phyloP scores from a whole-genome alignment of 1,284 basidiomycete species.

The Papiliotrema fonsecae region DNA sequence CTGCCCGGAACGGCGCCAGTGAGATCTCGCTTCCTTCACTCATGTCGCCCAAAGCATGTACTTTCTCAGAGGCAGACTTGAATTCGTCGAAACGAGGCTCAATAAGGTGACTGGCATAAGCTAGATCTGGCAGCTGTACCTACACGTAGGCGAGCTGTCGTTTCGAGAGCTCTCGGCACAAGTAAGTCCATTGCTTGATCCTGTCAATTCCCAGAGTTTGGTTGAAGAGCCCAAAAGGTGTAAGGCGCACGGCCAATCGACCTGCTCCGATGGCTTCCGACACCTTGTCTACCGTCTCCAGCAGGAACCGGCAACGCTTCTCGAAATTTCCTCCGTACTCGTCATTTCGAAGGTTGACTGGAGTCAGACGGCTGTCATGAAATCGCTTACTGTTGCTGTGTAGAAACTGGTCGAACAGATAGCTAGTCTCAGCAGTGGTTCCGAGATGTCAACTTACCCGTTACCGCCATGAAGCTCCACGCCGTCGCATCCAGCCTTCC shows the following conservation, averaged over 20 bases:
- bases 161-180: constrained; percentile 22
- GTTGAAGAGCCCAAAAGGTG: constrained; percentile 37
- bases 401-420: constrained; percentile 27
- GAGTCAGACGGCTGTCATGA: neutral
- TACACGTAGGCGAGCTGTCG: constrained; percentile 21
- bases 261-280: constrained; percentile 23
- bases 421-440: neutral
- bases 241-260: constrained; percentile 28
- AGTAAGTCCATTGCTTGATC: constrained; percentile 30
- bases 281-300: constrained; percentile 25
- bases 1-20: constrained; percentile 27
- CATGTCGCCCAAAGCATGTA: constrained; percentile 7
- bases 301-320: constrained; percentile 24
- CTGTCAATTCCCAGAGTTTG: constrained; percentile 24
- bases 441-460: constrained; percentile 10
- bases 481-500: constrained; percentile 36
- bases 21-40: constrained; percentile 10
- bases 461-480: constrained; percentile 35
- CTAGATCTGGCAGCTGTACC: neutral
- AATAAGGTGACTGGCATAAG: constrained; percentile 18
- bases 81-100: constrained; percentile 40
- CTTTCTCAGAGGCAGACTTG: constrained; percentile 16
- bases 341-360: constrained; percentile 26
- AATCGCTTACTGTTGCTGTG: constrained; percentile 22
- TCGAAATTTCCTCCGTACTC: constrained; percentile 28